These are phyloP conservation scores for Mycena epipterygia DNA, from an alignment of 768 basidiomycete species.

Conservation along the genomic window DNA sequence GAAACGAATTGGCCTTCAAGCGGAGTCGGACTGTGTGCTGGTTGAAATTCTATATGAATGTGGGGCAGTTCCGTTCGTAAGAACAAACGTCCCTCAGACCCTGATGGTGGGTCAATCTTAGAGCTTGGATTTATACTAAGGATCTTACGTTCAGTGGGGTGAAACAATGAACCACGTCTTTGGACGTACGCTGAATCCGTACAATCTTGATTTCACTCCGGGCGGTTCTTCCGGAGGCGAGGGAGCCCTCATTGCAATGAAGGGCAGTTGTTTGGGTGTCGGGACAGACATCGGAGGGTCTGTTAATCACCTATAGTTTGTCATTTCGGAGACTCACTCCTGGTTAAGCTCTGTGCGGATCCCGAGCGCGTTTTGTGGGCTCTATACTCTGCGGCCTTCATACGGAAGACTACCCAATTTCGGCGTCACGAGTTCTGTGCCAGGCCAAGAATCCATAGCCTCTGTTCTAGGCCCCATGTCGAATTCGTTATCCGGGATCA, in stretches of 20 bases:
- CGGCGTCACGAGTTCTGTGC: conserved; percentile 62
- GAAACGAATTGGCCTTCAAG: conserved; percentile 63
- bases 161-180: conserved; percentile 76
- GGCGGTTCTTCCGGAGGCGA: conserved; percentile 82
- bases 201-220: conserved; percentile 66
- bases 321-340: background rate
- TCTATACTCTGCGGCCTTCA: conserved; percentile 72
- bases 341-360: conserved; percentile 65
- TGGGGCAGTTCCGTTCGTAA: conserved; percentile 72
- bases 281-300: conserved; percentile 77
- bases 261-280: conserved; percentile 71
- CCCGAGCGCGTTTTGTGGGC: conserved; percentile 67
- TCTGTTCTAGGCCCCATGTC: conserved; percentile 73
- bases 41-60: conserved; percentile 65
- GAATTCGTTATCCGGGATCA: conserved; percentile 62
- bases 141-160: conserved; percentile 58
- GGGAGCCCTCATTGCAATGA: conserved; percentile 71
- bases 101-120: conserved; percentile 54
- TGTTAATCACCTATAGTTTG: conserved; percentile 28
- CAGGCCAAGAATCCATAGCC: conserved; percentile 69
- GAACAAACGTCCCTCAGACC: conserved; percentile 71
- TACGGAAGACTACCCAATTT: conserved; percentile 69
- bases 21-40: conserved; percentile 63
- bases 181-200: conserved; percentile 73
- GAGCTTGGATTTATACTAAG: conserved; percentile 7